Evolutionary conservation across 2,329 filamentous ascomycete species (phyloP).

Genomic region (Dothideomycetidae sp.): DNA sequence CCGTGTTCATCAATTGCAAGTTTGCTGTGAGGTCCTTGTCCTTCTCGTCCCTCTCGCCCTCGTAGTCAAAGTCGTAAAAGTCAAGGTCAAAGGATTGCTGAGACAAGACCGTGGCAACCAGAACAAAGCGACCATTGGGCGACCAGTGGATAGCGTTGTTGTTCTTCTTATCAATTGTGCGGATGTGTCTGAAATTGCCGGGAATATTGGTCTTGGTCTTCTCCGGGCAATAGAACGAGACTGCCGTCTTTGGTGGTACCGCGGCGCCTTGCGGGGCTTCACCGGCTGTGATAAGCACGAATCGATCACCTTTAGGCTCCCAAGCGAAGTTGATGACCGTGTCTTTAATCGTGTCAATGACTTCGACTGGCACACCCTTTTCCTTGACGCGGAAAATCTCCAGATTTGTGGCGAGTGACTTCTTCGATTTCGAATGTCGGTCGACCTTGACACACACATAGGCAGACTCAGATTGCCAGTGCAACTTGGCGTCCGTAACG

Average conservation of each 20-base stretch:
- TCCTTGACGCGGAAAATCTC: conserved; percentile 97
- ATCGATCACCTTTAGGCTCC: conserved; percentile 96
- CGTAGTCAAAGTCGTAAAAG: conserved; percentile 95
- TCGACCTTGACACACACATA: conserved; percentile 99
- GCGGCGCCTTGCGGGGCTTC: conserved; percentile 66
- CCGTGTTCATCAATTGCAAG: conserved; percentile 83
- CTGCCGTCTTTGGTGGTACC: conserved; percentile 82
- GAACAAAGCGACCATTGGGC: conserved; percentile 84
- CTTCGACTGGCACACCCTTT: conserved; percentile 96
- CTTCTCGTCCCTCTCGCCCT: conserved; percentile 84
- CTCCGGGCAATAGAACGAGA: conserved; percentile 93
- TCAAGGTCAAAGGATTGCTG: conserved; percentile 90
- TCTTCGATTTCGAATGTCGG: conserved; percentile 97
- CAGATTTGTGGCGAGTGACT: conserved; percentile 88
- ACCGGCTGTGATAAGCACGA: conserved; percentile 89
- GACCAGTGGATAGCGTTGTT: conserved; percentile 99
- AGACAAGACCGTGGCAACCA: conserved; percentile 84
- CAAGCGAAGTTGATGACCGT: conserved; percentile 99
- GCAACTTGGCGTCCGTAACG: conserved; percentile 90
- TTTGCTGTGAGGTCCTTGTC: conserved; percentile 94
- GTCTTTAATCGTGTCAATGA: conserved; percentile 94
- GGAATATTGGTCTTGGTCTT: conserved; percentile 69
- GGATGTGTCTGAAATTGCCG: conserved; percentile 92
- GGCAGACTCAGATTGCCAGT: conserved; percentile 91
- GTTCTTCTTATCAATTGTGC: conserved; percentile 96